Conservation (phyloP, 495 filamentous ascomycete genomes). For the Monascus purpureus region DNA sequence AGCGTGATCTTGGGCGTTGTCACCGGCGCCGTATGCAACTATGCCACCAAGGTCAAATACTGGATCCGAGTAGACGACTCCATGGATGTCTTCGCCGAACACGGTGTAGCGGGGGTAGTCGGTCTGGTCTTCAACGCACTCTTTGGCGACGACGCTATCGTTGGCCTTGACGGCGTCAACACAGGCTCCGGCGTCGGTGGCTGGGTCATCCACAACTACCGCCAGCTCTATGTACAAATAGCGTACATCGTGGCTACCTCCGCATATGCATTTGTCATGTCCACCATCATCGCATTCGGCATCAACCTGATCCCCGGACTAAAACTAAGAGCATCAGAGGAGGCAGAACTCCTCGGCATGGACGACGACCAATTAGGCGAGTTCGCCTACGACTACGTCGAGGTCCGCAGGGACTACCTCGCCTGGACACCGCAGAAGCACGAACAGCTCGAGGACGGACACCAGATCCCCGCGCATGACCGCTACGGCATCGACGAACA, state of each 20-base stretch:
- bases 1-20: slow-evolving; percentile 74
- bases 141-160: slow-evolving; percentile 78
- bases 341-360: slow-evolving; percentile 97
- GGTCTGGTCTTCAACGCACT: slow-evolving; percentile 87
- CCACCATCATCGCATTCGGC: slow-evolving; percentile 62
- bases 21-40: slow-evolving; percentile 81
- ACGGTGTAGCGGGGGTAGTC: slow-evolving; percentile 87
- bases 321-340: slow-evolving; percentile 79
- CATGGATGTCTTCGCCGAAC: slow-evolving; percentile 97
- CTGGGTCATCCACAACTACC: slow-evolving; percentile 78
- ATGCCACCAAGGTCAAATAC: slow-evolving; percentile 95
- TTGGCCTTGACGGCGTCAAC: slow-evolving; percentile 89
- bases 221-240: slow-evolving; percentile 82
- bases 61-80: slow-evolving; percentile 89
- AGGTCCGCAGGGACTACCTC: slow-evolving; percentile 92
- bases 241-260: slow-evolving; percentile 70
- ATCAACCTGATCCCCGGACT: slow-evolving; percentile 86
- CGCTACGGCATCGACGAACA: slow-evolving; percentile 76
- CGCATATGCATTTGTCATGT: slow-evolving; percentile 73
- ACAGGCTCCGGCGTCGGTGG: slow-evolving; percentile 57
- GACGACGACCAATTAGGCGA: slow-evolving; percentile 98
- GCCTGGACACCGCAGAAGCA: slow-evolving; percentile 86
- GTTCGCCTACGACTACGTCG: slow-evolving; percentile 98
- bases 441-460: slow-evolving; percentile 46
- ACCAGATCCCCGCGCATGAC: slow-evolving; percentile 50